Evolutionary conservation across 2,329 filamentous ascomycete species (phyloP).

Genomic region (Sclerotinia minor): DNA sequence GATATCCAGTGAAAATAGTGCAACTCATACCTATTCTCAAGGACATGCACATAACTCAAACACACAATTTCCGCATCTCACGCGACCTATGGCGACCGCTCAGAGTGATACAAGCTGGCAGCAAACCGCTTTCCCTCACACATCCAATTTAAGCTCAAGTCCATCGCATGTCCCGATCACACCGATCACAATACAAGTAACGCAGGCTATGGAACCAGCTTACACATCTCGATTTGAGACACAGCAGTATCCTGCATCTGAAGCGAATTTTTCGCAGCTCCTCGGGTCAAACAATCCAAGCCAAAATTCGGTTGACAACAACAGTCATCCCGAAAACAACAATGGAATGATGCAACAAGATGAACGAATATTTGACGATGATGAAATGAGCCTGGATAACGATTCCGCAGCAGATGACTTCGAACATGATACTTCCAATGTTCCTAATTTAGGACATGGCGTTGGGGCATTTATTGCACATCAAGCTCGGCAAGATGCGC

Average conservation of each 20-base stretch:
- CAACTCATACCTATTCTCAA: constrained; percentile 9
- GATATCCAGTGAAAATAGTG: constrained; percentile 3
- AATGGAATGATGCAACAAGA: no score
- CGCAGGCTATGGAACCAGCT: neutral
- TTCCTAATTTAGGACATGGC: constrained; percentile 24
- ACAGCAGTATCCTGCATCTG: neutral
- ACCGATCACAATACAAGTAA: constrained; percentile 8
- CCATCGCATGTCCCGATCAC: neutral
- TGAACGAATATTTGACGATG: constrained; percentile 43
- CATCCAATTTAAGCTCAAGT: neutral
- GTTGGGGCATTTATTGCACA: constrained; percentile 33
- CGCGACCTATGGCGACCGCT: neutral
- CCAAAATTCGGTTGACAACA: neutral
- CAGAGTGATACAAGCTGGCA: constrained; percentile 18
- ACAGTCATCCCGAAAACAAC: neutral
- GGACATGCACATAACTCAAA: constrained; percentile 6
- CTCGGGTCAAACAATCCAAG: neutral
- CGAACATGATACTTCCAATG: constrained; percentile 43
- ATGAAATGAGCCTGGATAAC: constrained; percentile 24
- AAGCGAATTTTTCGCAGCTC: neutral
- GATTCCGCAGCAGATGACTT: constrained; percentile 45
- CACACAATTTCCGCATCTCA: constrained; percentile 6
- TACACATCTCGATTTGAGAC: constrained; percentile 10
- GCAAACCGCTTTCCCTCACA: neutral
- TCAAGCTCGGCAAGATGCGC: constrained; percentile 37